Base-by-base conservation (phyloP, 768 basidiomycete species). In the Cantharellus anzutake region DNA sequence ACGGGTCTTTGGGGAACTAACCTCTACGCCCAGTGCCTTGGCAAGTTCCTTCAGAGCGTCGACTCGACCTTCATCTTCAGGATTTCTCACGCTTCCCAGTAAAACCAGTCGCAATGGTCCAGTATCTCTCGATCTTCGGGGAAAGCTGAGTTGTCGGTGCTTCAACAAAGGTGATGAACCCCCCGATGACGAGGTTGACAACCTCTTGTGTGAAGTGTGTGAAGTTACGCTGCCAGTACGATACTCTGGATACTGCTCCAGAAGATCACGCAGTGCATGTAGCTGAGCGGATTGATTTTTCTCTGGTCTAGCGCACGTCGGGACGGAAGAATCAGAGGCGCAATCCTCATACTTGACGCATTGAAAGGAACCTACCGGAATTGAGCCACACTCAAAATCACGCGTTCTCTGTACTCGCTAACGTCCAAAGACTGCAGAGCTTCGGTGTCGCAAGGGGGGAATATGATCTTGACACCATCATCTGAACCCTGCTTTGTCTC, bases 201-300 rank as follows among this genome's bases (percentile, higher is more conserved):
- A 29, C 20, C 20, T 29, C 20, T 29, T 29, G 20, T 29, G 20
- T 29, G 20, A 29, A 29, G 20, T 29, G 20, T 29, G 20, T 29
- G 20, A 29, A 29, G 20, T 29, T 29, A 29, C 20, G 20, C 64
- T 63, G 11, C 63, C 64, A 0, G 60, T 59, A 40, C 68, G 67
- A 66, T 83, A 80, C 61, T 84, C 76, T 0, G 91, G 85, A 60
- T 85, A 73, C 0, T 64, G 63, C 55, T 72, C 67, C 34, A 89
- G 70, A 4, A 96, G 73, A 41, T 72, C 69, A 16, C 76, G 70
- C 62, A 96, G 80, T 0, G 91, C 80, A 11, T 70, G 73, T 5
- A 98, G 70, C 68, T 98, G 96, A 3, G 79, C 76, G 1, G 78
- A 71, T 60, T 98, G 93, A 65, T 96, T 87, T 69, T 99, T 99